Evolutionary conservation across 768 basidiomycete species (phyloP).

Genomic region (Tulasnella sp.): DNA sequence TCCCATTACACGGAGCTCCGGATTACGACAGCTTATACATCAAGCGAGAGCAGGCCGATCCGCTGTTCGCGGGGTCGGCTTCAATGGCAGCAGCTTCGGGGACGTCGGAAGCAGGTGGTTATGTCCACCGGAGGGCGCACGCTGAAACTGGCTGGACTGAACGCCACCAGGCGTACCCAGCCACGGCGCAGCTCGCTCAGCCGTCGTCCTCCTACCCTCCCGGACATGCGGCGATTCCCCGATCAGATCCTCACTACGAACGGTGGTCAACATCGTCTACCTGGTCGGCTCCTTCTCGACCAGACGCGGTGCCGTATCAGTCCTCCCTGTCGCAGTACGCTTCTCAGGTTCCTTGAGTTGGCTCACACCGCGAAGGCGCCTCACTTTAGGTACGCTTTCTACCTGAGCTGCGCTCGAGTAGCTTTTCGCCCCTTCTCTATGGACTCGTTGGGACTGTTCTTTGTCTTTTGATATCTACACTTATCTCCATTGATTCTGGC

Average conservation of each 20-base stretch:
- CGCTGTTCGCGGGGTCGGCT: not conserved
- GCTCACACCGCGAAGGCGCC: constrained; percentile 4
- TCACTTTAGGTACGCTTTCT: constrained; percentile 4
- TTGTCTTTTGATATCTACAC: constrained; percentile 14
- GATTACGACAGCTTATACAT: not conserved
- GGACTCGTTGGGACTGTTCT: constrained; percentile 12
- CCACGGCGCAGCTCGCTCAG: constrained; percentile 9
- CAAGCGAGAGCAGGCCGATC: constrained; percentile 2
- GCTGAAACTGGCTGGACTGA: constrained; percentile 2
- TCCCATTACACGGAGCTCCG: not conserved
- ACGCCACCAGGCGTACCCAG: constrained; percentile 19
- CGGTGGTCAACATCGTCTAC: not conserved
- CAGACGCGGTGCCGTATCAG: constrained; percentile 1
- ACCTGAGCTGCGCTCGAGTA: not conserved
- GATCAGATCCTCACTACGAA: constrained; percentile 1
- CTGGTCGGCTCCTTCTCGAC: not conserved
- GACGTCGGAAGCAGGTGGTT: not conserved
- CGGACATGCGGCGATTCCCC: not conserved
- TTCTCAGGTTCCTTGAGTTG: constrained; percentile 10
- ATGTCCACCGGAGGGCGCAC: constrained; percentile 7
- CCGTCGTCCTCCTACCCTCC: constrained; percentile 10
- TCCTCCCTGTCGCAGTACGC: constrained; percentile 15
- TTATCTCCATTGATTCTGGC: constrained; percentile 20
- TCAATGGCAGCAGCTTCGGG: not conserved
- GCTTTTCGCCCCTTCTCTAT: constrained; percentile 1